Conservation (phyloP, 768 basidiomycete species). For the Collybiopsis luxurians region DNA sequence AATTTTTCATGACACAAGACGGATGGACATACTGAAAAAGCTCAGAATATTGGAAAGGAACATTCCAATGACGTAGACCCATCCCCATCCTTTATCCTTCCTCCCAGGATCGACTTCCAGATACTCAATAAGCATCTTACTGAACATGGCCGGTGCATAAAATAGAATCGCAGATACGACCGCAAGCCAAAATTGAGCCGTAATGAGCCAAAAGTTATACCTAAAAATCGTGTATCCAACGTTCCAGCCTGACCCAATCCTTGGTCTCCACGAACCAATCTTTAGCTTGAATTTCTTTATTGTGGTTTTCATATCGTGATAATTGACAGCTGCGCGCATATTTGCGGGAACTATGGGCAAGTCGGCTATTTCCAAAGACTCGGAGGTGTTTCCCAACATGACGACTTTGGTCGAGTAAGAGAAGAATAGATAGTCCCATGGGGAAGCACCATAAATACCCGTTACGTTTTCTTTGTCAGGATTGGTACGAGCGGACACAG, state of each 20-base stretch:
- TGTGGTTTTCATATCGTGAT: constrained; percentile 58
- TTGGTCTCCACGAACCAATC: constrained; percentile 57
- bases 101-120: constrained; percentile 53
- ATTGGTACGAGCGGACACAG: constrained; percentile 55
- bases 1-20: not conserved
- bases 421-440: constrained; percentile 70
- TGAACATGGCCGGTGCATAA: constrained; percentile 58
- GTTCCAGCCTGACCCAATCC: constrained; percentile 60
- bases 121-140: constrained; percentile 49
- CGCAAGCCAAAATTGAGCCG: constrained; percentile 47
- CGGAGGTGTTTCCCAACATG: constrained; percentile 72
- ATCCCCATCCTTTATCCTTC: constrained; percentile 53
- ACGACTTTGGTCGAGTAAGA: constrained; percentile 87
- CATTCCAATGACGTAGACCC: constrained; percentile 56
- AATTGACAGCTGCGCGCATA: constrained; percentile 69
- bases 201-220: constrained; percentile 47
- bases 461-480: constrained; percentile 74
- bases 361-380: constrained; percentile 82
- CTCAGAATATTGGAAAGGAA: constrained; percentile 41
- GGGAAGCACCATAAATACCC: constrained; percentile 54
- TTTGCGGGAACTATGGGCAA: constrained; percentile 75
- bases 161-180: constrained; percentile 57
- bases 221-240: constrained; percentile 60
- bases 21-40: constrained; percentile 36
- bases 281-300: constrained; percentile 49